Evolutionary conservation across 495 filamentous ascomycete genomes (phyloP).

Genomic region (Cryomyces antarcticus): DNA sequence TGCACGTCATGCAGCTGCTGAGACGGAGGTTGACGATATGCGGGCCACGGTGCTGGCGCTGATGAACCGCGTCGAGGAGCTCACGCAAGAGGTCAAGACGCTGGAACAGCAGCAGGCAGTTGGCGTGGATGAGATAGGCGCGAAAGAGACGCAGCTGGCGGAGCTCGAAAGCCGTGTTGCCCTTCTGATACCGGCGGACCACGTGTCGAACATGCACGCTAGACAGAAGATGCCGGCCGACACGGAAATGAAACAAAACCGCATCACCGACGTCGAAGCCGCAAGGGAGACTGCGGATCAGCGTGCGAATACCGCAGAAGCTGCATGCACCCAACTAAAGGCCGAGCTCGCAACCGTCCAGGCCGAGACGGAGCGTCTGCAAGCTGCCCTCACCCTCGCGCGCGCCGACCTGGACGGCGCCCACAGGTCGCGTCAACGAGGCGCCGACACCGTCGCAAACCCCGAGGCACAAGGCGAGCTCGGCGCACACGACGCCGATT

Average conservation of each 20-base stretch:
- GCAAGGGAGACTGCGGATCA: background rate
- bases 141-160: background rate
- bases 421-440: slow-evolving; percentile 35
- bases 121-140: no score
- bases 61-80: slow-evolving; percentile 1
- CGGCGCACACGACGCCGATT: slow-evolving; percentile 32
- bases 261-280: background rate
- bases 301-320: no score
- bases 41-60: background rate
- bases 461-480: slow-evolving; percentile 16
- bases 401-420: slow-evolving; percentile 90
- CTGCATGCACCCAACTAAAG: background rate
- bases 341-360: slow-evolving; percentile 6
- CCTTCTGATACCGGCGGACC: background rate
- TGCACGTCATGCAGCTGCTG: slow-evolving; percentile 16
- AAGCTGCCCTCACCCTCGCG: slow-evolving; percentile 79
- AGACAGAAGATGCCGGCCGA: background rate
- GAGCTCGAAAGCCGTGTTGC: background rate
- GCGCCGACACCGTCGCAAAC: slow-evolving; percentile 13
- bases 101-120: background rate
- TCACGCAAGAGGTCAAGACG: background rate
- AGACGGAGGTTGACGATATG: slow-evolving; percentile 10
- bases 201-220: background rate
- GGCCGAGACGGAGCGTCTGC: slow-evolving; percentile 62
- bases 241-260: background rate